Conservation (phyloP, 257 asterid species). For the Solanum rostratum region DNA sequence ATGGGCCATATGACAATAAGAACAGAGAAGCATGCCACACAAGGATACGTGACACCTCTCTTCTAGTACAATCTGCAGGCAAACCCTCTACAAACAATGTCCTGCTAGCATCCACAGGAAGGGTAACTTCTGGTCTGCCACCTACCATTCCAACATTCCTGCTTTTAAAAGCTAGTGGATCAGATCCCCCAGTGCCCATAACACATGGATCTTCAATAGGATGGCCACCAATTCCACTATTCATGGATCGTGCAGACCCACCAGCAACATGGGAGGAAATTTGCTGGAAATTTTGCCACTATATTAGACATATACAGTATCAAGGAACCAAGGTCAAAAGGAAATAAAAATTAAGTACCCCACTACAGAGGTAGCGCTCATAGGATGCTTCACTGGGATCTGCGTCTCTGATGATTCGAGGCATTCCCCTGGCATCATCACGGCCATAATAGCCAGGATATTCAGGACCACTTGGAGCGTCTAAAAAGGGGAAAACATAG, state of each 20-base stretch:
- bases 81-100: slow-evolving; percentile 51
- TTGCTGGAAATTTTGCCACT: slow-evolving; percentile 26
- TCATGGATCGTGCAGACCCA: slow-evolving; percentile 44
- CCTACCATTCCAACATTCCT: slow-evolving; percentile 31
- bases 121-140: slow-evolving; percentile 48
- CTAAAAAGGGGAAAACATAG: slow-evolving; percentile 15
- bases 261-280: slow-evolving; percentile 22
- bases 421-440: slow-evolving; percentile 45
- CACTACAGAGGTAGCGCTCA: slow-evolving; percentile 59
- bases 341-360: slow-evolving; percentile 23
- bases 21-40: background rate
- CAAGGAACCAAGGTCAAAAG: background rate
- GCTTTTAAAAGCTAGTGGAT: slow-evolving; percentile 26
- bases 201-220: no score
- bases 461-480: slow-evolving; percentile 47
- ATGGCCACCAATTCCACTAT: slow-evolving; percentile 19
- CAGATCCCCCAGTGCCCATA: slow-evolving; percentile 35
- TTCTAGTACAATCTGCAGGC: slow-evolving; percentile 48
- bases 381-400: slow-evolving; percentile 67
- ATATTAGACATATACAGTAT: background rate
- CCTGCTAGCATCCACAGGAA: slow-evolving; percentile 78
- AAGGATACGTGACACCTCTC: slow-evolving; percentile 92
- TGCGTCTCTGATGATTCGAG: slow-evolving; percentile 40
- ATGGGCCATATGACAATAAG: background rate
- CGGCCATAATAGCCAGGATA: slow-evolving; percentile 29